phyloP scores from a whole-genome alignment of 2,329 filamentous ascomycete species.

The Pseudogymnoascus sp. region DNA sequence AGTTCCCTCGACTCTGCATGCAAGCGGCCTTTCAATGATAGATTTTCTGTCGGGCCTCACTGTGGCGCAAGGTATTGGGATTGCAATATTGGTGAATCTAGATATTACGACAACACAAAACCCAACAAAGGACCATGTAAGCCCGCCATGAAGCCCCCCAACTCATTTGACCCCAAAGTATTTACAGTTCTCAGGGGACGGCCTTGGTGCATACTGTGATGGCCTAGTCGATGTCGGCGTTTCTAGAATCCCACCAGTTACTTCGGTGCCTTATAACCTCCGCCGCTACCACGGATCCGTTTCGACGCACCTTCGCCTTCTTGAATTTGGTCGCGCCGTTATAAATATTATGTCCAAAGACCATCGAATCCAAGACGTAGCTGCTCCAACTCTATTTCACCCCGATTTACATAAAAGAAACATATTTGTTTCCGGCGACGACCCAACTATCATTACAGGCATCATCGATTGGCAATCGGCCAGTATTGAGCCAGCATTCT shows the following conservation, averaged over 20 bases:
- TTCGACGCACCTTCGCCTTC: slow-evolving; percentile 27
- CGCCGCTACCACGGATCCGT: slow-evolving; percentile 30
- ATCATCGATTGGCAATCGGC: slow-evolving; percentile 37
- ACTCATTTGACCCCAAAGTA: slow-evolving; percentile 8
- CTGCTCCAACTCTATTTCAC: slow-evolving; percentile 30
- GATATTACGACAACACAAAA: slow-evolving; percentile 27
- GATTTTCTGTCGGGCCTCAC: slow-evolving; percentile 5
- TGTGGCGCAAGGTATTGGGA: slow-evolving; percentile 18
- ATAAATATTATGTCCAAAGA: slow-evolving; percentile 26
- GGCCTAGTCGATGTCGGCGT: slow-evolving; percentile 33
- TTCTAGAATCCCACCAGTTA: slow-evolving; percentile 27
- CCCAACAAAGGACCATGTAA: slow-evolving; percentile 33
- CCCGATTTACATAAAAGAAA: slow-evolving; percentile 33
- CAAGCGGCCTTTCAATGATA: slow-evolving; percentile 13
- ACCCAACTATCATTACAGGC: slow-evolving; percentile 30
- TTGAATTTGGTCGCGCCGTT: slow-evolving; percentile 24
- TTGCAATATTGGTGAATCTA: slow-evolving; percentile 25
- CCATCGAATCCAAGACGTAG: slow-evolving; percentile 22
- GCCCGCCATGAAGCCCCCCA: slow-evolving; percentile 15
- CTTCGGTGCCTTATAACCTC: slow-evolving; percentile 16
- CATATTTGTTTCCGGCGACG: slow-evolving; percentile 33
- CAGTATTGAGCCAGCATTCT: slow-evolving; percentile 33
- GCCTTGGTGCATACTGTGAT: slow-evolving; percentile 27
- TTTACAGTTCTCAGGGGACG: slow-evolving; percentile 26
- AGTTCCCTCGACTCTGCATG: slow-evolving; percentile 8